Conservation (phyloP, 2,329 filamentous ascomycete species). For the Sporothrix pseudoabietina region DNA sequence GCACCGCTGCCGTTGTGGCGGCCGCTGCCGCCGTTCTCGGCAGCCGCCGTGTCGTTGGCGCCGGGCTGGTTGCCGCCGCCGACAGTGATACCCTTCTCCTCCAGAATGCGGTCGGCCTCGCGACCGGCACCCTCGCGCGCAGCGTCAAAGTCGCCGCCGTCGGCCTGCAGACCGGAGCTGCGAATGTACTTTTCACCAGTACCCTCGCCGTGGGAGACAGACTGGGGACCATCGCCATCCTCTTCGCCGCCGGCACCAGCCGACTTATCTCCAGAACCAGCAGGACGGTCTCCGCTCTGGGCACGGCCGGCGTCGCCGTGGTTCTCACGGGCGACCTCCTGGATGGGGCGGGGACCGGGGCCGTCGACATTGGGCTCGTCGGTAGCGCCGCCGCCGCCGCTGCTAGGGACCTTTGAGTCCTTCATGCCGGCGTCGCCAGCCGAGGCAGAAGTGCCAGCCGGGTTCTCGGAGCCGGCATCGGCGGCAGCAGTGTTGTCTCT, state of each 20-base stretch:
- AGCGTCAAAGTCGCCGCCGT: slow-evolving; percentile 70
- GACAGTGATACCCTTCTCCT: slow-evolving; percentile 34
- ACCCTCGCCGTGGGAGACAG: slow-evolving; percentile 46
- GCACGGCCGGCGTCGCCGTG: slow-evolving; percentile 40
- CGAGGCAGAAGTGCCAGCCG: neutral
- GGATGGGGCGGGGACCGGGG: slow-evolving; percentile 50
- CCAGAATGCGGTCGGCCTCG: slow-evolving; percentile 66
- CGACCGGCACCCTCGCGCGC: slow-evolving; percentile 63
- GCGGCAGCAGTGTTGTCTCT: neutral
- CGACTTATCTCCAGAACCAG: neutral
- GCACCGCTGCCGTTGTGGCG: neutral
- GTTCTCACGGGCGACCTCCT: slow-evolving; percentile 42
- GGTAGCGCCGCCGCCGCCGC: neutral
- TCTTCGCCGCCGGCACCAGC: slow-evolving; percentile 20
- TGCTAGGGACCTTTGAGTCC: slow-evolving; percentile 28
- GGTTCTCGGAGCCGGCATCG: neutral
- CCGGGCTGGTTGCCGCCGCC: slow-evolving; percentile 33
- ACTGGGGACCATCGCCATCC: slow-evolving; percentile 36
- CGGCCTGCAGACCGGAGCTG: slow-evolving; percentile 60
- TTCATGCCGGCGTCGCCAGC: slow-evolving; percentile 29
- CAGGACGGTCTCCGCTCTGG: neutral
- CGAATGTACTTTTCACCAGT: slow-evolving; percentile 61
- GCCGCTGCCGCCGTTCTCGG: neutral
- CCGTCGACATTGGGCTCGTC: slow-evolving; percentile 44
- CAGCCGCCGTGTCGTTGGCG: neutral